Evolutionary conservation across 2,329 filamentous ascomycete genomes (phyloP).

Genomic region (Trichoderma sp.): DNA sequence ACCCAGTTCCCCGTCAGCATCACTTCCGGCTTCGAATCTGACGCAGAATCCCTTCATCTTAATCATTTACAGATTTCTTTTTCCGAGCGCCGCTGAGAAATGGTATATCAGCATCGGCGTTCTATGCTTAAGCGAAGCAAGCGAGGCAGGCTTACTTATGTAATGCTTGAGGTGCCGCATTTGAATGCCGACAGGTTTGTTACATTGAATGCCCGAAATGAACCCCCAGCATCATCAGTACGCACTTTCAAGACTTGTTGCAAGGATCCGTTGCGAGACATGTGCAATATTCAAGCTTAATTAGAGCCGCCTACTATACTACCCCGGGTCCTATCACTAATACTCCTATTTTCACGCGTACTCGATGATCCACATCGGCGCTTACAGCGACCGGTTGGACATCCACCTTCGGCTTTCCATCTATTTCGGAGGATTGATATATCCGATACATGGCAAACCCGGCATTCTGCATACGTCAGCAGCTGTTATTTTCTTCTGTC

Average conservation of each 20-base stretch:
- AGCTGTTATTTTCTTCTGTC: neutral
- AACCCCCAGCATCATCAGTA: neutral
- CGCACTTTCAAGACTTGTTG: neutral
- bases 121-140: neutral
- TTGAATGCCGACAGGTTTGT: neutral
- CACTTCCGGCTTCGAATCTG: neutral
- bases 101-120: neutral
- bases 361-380: neutral
- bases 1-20: neutral
- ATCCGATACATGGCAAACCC: neutral
- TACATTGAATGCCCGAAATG: neutral
- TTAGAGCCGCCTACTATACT: neutral
- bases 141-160: neutral
- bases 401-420: slow-evolving; percentile 8
- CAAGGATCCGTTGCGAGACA: neutral
- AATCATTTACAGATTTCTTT: neutral
- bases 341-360: neutral
- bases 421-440: neutral
- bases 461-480: neutral
- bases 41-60: neutral
- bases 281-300: neutral
- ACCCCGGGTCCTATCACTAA: neutral
- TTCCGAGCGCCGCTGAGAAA: neutral
- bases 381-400: neutral
- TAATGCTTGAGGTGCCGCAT: neutral